These are phyloP conservation scores for Malassezia dermatis DNA, from an alignment of 1,284 basidiomycete genomes.

Conservation along the genomic window DNA sequence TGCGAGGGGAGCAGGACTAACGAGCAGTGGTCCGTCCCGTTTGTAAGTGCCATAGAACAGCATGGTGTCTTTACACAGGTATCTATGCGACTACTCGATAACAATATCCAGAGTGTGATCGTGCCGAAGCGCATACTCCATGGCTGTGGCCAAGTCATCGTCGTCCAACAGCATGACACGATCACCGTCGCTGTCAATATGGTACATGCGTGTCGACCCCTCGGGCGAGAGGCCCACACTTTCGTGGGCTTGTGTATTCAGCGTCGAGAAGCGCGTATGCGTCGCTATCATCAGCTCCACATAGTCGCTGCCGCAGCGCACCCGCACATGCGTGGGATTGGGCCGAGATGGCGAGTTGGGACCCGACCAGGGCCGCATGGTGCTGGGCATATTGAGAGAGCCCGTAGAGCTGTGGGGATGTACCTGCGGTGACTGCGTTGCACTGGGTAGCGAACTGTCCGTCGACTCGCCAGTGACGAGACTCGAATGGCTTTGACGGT, in stretches of 20 bases:
- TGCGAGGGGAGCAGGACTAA: not conserved
- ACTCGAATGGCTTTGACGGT: not conserved
- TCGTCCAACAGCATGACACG: slow-evolving; percentile 39
- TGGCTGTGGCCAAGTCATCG: slow-evolving; percentile 44
- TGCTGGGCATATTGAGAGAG: not conserved
- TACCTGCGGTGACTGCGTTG: not conserved
- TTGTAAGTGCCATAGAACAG: not conserved
- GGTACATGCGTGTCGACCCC: slow-evolving; percentile 19
- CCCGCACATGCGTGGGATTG: slow-evolving; percentile 31
- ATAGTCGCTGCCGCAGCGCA: slow-evolving; percentile 76
- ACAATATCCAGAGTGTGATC: not conserved
- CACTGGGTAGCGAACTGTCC: not conserved
- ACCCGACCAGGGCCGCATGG: not conserved
- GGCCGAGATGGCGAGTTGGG: not conserved
- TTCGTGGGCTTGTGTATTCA: slow-evolving; percentile 46
- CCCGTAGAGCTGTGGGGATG: not conserved
- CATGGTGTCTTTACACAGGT: not conserved
- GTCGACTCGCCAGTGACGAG: not conserved
- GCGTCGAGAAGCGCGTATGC: slow-evolving; percentile 63
- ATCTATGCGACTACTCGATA: not conserved
- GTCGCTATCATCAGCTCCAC: slow-evolving; percentile 81
- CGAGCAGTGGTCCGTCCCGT: not conserved
- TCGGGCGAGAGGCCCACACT: not conserved
- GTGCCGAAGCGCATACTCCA: slow-evolving; percentile 20
- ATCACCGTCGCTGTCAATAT: slow-evolving; percentile 45